These are phyloP conservation scores for Thymus quinquecostatus DNA, from an alignment of 257 asterid genomes.

Conservation along the genomic window DNA sequence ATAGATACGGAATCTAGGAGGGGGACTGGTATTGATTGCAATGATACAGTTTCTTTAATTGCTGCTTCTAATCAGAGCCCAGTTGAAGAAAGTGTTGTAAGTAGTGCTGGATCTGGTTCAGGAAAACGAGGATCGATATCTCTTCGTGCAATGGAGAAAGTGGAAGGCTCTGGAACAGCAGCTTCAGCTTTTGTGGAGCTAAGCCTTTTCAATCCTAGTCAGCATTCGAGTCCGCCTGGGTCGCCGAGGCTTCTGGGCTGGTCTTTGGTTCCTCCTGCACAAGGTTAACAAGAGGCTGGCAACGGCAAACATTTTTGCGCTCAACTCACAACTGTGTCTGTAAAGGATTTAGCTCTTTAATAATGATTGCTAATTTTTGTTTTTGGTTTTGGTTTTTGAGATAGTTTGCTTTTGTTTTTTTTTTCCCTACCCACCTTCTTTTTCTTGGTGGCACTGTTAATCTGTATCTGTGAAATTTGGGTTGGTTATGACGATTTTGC, in stretches of 20 bases:
- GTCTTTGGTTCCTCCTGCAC: constrained; percentile 64
- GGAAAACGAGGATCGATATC: constrained; percentile 65
- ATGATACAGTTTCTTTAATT: constrained; percentile 65
- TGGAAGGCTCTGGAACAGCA: constrained; percentile 55
- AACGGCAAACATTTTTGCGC: constrained; percentile 62
- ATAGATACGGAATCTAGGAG: constrained; percentile 65
- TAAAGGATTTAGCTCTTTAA: constrained; percentile 61
- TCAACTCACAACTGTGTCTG: constrained; percentile 55
- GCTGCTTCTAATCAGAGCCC: constrained; percentile 54
- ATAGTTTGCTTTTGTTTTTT: constrained; percentile 47
- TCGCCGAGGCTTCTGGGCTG: constrained; percentile 74
- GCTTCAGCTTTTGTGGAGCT: constrained; percentile 66
- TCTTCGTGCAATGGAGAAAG: constrained; percentile 56
- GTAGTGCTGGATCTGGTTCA: constrained; percentile 49
- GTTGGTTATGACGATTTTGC: constrained; percentile 40
- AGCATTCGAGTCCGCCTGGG: constrained; percentile 65
- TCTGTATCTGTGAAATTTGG: constrained; percentile 43
- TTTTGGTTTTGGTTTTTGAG: constrained; percentile 33
- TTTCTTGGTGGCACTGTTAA: constrained; percentile 59
- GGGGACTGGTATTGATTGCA: constrained; percentile 51
- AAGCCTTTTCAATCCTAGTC: constrained; percentile 70
- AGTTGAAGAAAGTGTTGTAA: constrained; percentile 38
- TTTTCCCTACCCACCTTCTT: constrained; percentile 43
- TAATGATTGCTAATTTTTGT: constrained; percentile 55
- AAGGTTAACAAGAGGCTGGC: constrained; percentile 30